phyloP scores from a whole-genome alignment of 2,329 filamentous ascomycete genomes.

The Fusarium solani-melongenae region DNA sequence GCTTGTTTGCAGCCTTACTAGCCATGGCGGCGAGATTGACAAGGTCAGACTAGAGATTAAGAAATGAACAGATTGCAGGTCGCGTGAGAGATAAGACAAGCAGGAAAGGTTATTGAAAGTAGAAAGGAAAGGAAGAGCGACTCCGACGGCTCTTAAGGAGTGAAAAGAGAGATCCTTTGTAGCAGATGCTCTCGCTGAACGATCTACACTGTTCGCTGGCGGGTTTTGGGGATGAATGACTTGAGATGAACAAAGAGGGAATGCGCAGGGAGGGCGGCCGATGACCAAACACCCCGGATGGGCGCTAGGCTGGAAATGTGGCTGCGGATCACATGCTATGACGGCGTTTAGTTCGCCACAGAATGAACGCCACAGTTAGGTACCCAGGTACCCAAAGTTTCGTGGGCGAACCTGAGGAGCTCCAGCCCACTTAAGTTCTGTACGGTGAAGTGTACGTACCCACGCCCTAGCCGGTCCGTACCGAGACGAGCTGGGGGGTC shows the following conservation, averaged over 20 bases:
- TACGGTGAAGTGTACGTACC: constrained; percentile 25
- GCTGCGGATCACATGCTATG: constrained; percentile 37
- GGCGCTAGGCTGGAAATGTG: constrained; percentile 14
- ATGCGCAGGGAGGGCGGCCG: constrained; percentile 22
- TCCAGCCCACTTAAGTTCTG: not conserved
- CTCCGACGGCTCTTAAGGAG: not conserved
- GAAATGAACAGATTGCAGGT: constrained; percentile 43
- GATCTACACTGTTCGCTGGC: constrained; percentile 15
- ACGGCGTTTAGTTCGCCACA: constrained; percentile 27
- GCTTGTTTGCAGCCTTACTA: constrained; percentile 77
- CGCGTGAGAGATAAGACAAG: constrained; percentile 30
- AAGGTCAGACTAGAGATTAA: constrained; percentile 5
- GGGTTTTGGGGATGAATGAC: constrained; percentile 25
- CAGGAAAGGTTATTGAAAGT: not conserved
- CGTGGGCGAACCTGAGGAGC: not conserved
- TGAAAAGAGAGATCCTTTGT: constrained; percentile 1
- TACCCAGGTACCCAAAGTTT: not conserved
- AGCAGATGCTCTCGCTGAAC: constrained; percentile 4
- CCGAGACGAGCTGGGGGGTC: constrained; percentile 28
- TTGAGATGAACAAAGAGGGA: constrained; percentile 26
- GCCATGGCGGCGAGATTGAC: constrained; percentile 63
- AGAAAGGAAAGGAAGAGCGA: constrained; percentile 10
- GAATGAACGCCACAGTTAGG: not conserved
- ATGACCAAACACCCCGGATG: constrained; percentile 16
- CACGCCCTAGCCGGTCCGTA: constrained; percentile 9